A percentile compares a stretch with the other conserved stretches of the same genome.
These are phyloP conservation scores for Trifolium repens DNA, from an alignment of 306 rosid species.

Conservation along the genomic window DNA sequence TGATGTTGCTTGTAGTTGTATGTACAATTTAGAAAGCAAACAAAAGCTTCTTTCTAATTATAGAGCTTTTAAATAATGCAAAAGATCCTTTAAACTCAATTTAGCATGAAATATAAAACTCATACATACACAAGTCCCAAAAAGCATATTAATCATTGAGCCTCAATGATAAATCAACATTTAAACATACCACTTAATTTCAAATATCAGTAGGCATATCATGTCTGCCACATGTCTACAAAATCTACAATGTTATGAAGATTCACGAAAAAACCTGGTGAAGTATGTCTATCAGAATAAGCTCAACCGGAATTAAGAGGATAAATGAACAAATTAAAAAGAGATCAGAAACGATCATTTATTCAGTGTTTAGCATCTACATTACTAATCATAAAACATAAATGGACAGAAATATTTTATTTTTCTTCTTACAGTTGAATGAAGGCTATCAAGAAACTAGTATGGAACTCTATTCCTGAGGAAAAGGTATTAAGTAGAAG, in stretches of 20 bases:
- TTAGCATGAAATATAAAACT: constrained; percentile 36
- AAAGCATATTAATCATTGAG: constrained; percentile 28
- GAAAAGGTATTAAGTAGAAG: constrained; percentile 41
- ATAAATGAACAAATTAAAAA: constrained; percentile 41
- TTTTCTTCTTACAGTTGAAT: constrained; percentile 72
- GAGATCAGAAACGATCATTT: constrained; percentile 45
- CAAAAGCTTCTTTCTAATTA: constrained; percentile 34
- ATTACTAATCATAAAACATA: constrained; percentile 53
- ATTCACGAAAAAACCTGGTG: constrained; percentile 30
- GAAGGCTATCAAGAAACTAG: constrained; percentile 49
- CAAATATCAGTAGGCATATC: constrained; percentile 38
- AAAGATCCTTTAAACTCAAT: constrained; percentile 38
- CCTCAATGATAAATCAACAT: constrained; percentile 35
- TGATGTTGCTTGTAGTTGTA: background rate
- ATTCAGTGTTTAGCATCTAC: constrained; percentile 55
- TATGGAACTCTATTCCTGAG: constrained; percentile 55
- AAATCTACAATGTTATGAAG: constrained; percentile 31
- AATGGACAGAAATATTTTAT: constrained; percentile 52
- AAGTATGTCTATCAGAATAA: constrained; percentile 35
- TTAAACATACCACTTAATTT: constrained; percentile 30
- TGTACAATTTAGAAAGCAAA: constrained; percentile 41
- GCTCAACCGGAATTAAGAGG: constrained; percentile 34
- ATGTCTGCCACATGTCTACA: constrained; percentile 35
- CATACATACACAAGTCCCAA: constrained; percentile 10
- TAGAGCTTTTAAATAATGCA: constrained; percentile 27